Conservation (phyloP, 2,329 filamentous ascomycete species). For the Fonsecaea multimorphosa region DNA sequence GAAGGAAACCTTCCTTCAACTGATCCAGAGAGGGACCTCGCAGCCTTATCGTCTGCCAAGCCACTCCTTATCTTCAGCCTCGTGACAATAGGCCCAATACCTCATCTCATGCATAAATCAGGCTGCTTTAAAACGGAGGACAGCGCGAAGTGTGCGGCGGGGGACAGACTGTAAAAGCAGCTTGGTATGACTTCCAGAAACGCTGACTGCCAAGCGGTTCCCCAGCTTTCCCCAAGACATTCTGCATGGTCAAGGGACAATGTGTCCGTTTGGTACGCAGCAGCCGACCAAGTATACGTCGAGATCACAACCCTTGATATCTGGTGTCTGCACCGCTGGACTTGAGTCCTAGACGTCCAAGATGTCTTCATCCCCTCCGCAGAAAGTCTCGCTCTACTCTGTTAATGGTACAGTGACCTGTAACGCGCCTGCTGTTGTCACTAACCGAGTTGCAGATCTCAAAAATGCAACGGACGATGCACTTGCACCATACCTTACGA, state of each 20-base stretch:
- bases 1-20: background rate
- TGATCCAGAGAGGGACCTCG: background rate
- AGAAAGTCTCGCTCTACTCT: slow-evolving; percentile 54
- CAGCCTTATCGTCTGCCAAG: slow-evolving; percentile 16
- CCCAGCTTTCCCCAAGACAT: background rate
- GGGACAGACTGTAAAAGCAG: background rate
- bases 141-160: background rate
- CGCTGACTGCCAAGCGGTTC: background rate
- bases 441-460: slow-evolving; percentile 67
- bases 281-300: background rate
- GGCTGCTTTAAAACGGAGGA: background rate
- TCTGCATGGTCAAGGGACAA: background rate
- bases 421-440: background rate
- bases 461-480: slow-evolving; percentile 97
- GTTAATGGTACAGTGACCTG: slow-evolving; percentile 48
- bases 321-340: background rate
- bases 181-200: background rate
- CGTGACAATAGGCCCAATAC: background rate
- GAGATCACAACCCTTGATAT: background rate
- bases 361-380: slow-evolving; percentile 22
- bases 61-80: slow-evolving; percentile 10
- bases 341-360: background rate
- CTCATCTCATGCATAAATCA: background rate
- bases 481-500: slow-evolving; percentile 89
- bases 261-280: background rate